Base-by-base conservation (phyloP, 2,329 filamentous ascomycete species). In the Xylariaceae sp. region DNA sequence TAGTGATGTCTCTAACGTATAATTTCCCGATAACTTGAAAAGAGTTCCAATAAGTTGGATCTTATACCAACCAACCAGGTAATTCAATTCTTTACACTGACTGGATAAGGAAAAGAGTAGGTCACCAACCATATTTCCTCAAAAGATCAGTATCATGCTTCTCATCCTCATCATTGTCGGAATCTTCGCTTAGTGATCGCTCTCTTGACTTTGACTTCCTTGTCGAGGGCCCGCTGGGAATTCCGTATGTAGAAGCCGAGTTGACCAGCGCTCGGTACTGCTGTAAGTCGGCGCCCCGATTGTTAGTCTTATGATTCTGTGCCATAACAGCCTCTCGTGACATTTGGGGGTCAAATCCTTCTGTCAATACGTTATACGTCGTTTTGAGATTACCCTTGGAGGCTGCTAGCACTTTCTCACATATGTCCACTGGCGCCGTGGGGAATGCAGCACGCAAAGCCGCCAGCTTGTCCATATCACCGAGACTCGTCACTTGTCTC, bases 401-500 rank as follows among this genome's bases (percentile, higher is more conserved):
- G n/a, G 64, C 69, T 5, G 65, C 58, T 3, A 80, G 63, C 1
- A 76, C 65, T 6, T 69, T 66, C 47, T 79, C 71, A 48, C 76
- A 76, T 6, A 71, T 61, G 2, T 69, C 62, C 6, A 71, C 61
- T 1, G 75, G 67, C 7, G 73, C 75, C 6, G 68, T 64, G 2
- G 80, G 80, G 39, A 81, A 84, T 0, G 80, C 78, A 14, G 69
- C 65, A 39, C 71, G 74, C 2, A 82, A 64, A n/a, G 73, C 70
- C 3, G 67, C 65, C 19, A 73, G 66, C 26, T 73, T 73, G 29
- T 78, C 73, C 1, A 74, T 43, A 14, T 61, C 62, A 1, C 61
- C n/a, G 14, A 69, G 55, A 14, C 66, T 58, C 14, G n/a, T 39
- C 3, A 41, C 52, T 16, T 44, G 41, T 16, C 29, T 36, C 9